Evolutionary conservation across 495 filamentous ascomycete species (phyloP), one percentile per base, ranked within the genome.

Genomic region (Aspergillus conjunctus): DNA sequence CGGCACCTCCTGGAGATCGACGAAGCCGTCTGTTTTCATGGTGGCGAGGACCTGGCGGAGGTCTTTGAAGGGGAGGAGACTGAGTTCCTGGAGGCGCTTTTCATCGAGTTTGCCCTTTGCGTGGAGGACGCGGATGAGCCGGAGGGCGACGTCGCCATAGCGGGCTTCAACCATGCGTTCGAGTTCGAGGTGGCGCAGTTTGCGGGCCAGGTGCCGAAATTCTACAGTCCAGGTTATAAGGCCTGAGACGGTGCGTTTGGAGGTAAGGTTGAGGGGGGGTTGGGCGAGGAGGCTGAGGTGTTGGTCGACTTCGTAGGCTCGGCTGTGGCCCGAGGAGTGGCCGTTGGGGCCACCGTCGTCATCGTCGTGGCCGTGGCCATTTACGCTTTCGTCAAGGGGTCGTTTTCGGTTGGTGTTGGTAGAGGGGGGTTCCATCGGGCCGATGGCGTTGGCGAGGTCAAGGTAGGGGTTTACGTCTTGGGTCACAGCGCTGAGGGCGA

Each of bases 1-100:
- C 4, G 94, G 94, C 0, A 98, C 87, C 77, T 99, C 94, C 69
- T 98, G 95, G 10, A 92, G 79, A 59, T 97, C 89, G 17, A 96
- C 81, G 59, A 93, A 88, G 4, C 94, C 93, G 26, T 84, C 82
- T 64, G 86, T 83, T 61, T 96, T 89, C 81, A 99, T 89, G 57
- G 83, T 83, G 2, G 87, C 83, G 66, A 98, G 86, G 59, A 90
- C 87, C 56, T 88, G 82, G 14, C 93, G 91, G 46, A 96, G 79
- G 48, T 94, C 88, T 54, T 90, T 87, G 67, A 91, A 88, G 22
- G 85, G 85, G 62, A 96, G 83, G 57, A 98, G 80, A 56, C 86
- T 87, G 57, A 91, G 78, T 37, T 85, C 85, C 31, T 87, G 83
- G 9, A 97, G 75, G 41, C 87, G 85, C 68, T 94, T 96, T 70